Base-by-base conservation (phyloP, 257 asterid species). In the Lycium ferocissimum region DNA sequence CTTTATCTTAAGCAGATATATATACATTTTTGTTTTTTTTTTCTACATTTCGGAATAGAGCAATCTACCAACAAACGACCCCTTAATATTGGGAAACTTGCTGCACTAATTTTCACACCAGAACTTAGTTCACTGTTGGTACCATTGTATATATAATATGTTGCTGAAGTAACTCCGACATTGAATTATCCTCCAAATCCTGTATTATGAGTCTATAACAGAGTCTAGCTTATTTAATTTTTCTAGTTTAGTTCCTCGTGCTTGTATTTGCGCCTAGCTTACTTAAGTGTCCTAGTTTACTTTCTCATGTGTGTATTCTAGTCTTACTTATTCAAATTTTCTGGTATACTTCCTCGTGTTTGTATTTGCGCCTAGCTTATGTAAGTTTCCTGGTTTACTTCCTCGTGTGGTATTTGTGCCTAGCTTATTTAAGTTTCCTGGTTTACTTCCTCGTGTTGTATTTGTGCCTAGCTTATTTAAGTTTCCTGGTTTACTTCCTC, bases 1-100 rank as follows among this genome's bases (percentile, higher is more conserved):
- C 67, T 81, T 84, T 58, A 79, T 80, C 40, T 38, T 76, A 71
- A n/a, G n/a, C n/a, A n/a, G n/a, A n/a, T n/a, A n/a, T n/a, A n/a
- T n/a, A n/a, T n/a, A n/a, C n/a, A n/a, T n/a, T n/a, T n/a, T n/a
- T n/a, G n/a, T n/a, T n/a, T n/a, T n/a, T n/a, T n/a, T n/a, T n/a
- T n/a, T n/a, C n/a, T n/a, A n/a, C n/a, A n/a, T n/a, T n/a, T n/a
- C n/a, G n/a, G n/a, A n/a, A n/a, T n/a, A n/a, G n/a, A n/a, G n/a
- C n/a, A n/a, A n/a, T n/a, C n/a, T n/a, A n/a, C n/a, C n/a, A n/a
- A n/a, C n/a, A n/a, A n/a, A n/a, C n/a, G n/a, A n/a, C n/a, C n/a
- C n/a, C n/a, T n/a, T n/a, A n/a, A n/a, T n/a, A n/a, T n/a, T n/a
- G n/a, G n/a, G n/a, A n/a, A n/a, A n/a, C n/a, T n/a, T n/a, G n/a